phyloP scores from a whole-genome alignment of 108 stramenopile genomes.

The Schizochytrium sp. region DNA sequence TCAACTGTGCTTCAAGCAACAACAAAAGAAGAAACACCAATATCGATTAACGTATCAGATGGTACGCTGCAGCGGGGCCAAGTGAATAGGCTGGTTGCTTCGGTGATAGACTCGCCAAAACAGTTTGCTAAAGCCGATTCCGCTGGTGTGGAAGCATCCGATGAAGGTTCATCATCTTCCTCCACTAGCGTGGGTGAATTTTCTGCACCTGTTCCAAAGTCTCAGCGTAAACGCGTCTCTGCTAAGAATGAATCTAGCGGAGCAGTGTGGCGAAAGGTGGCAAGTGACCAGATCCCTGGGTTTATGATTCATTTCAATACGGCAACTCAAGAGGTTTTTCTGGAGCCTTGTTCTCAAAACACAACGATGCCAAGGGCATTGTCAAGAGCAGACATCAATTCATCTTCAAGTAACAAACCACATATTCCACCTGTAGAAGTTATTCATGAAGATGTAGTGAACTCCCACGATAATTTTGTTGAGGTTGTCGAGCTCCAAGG shows the following conservation, averaged over 20 bases:
- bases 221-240: not conserved
- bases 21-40: too few relatives aligned
- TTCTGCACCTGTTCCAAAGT: not conserved
- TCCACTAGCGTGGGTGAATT: too few relatives aligned
- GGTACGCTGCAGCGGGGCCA: too few relatives aligned
- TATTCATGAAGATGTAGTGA: not conserved
- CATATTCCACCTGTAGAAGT: not conserved
- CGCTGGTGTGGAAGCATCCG: too few relatives aligned
- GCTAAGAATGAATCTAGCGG: not conserved
- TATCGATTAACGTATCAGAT: too few relatives aligned
- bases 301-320: not conserved
- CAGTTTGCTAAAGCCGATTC: too few relatives aligned
- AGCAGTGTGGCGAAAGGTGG: not conserved
- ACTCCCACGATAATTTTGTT: not conserved
- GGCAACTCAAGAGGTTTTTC: not conserved
- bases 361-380: not conserved
- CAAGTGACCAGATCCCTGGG: not conserved
- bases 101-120: too few relatives aligned
- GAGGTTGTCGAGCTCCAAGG: not conserved
- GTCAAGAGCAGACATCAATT: not conserved
- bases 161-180: too few relatives aligned
- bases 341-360: slow-evolving; percentile 1
- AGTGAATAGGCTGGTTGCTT: too few relatives aligned
- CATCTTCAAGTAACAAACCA: not conserved
- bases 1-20: too few relatives aligned